These are phyloP conservation scores for Euphorbia lathyris DNA, from an alignment of 345 rosid genomes.

Conservation along the genomic window DNA sequence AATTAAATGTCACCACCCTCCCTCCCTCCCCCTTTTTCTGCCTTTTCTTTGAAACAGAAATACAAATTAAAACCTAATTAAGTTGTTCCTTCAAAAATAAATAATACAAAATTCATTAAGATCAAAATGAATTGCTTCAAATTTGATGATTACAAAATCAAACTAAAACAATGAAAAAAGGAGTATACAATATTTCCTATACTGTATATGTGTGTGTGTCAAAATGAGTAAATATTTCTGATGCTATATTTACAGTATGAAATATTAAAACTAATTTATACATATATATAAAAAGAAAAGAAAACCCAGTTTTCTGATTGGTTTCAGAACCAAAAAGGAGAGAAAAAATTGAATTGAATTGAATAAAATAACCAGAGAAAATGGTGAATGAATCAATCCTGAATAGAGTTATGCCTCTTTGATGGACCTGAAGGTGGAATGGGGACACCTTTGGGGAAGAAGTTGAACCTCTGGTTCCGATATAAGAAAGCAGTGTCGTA, in stretches of 20 bases:
- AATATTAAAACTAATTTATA: not conserved
- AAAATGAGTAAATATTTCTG: not conserved
- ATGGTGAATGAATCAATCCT: slow-evolving; percentile 10
- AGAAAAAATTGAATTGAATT: not conserved
- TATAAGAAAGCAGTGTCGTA: slow-evolving; percentile 38
- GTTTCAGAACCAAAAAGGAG: slow-evolving; percentile 2
- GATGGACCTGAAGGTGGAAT: slow-evolving; percentile 91
- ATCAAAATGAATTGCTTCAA: not conserved
- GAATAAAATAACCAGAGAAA: not conserved
- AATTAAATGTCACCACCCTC: not conserved
- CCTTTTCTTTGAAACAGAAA: no score
- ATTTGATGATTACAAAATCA: not conserved
- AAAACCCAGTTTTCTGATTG: not conserved
- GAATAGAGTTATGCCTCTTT: slow-evolving; percentile 59
- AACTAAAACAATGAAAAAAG: not conserved
- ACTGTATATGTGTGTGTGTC: no score
- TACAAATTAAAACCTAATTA: no score
- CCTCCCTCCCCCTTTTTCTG: no score
- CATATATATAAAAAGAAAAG: not conserved
- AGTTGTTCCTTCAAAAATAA: not conserved
- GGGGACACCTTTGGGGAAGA: slow-evolving; percentile 65
- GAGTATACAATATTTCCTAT: not conserved
- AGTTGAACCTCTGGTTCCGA: slow-evolving; percentile 50
- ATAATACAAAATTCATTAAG: not conserved
- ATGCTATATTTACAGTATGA: not conserved